These are phyloP conservation scores for Flaveria trinervia DNA, from an alignment of 129 eudicot genomes.

Conservation along the genomic window DNA sequence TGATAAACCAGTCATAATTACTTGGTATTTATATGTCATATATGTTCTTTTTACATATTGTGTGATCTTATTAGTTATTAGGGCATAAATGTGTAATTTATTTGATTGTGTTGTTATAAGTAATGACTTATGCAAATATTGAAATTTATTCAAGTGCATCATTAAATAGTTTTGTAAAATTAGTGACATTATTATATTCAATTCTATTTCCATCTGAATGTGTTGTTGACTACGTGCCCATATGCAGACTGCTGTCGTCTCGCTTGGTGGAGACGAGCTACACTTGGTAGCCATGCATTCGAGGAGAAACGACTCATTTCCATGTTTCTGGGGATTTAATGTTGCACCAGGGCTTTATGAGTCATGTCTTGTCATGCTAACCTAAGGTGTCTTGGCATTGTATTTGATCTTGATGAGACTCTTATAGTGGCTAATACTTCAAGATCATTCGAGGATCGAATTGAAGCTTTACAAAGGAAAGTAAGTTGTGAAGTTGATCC, in stretches of 20 bases:
- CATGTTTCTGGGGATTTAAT: slow-evolving; percentile 91
- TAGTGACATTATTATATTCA: background rate
- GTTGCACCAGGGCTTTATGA: slow-evolving; percentile 69
- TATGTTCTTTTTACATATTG: slow-evolving; percentile 1
- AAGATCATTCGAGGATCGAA: slow-evolving; percentile 92
- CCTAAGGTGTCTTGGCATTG: slow-evolving; percentile 95
- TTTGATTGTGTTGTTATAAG: slow-evolving; percentile 16
- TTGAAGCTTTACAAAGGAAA: slow-evolving; percentile 80
- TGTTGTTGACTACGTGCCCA: slow-evolving; percentile 19
- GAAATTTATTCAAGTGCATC: slow-evolving; percentile 11
- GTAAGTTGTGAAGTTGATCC: slow-evolving; percentile 71
- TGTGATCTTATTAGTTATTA: slow-evolving; percentile 15
- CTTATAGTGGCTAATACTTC: slow-evolving; percentile 94
- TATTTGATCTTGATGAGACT: slow-evolving; percentile 97
- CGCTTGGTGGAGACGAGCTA: slow-evolving; percentile 69
- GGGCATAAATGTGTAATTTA: background rate
- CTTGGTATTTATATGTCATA: slow-evolving; percentile 14
- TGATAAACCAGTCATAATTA: background rate
- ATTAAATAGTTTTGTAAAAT: background rate
- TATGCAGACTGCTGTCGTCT: slow-evolving; percentile 80
- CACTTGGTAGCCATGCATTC: slow-evolving; percentile 96
- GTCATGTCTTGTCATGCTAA: slow-evolving; percentile 85
- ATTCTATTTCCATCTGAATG: slow-evolving; percentile 1
- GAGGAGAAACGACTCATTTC: slow-evolving; percentile 47
- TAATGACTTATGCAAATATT: background rate